Percentiles rank a stretch among this genome's conserved stretches.
phyloP scores from a whole-genome alignment of 768 basidiomycete genomes.

The Calocybe indica region DNA sequence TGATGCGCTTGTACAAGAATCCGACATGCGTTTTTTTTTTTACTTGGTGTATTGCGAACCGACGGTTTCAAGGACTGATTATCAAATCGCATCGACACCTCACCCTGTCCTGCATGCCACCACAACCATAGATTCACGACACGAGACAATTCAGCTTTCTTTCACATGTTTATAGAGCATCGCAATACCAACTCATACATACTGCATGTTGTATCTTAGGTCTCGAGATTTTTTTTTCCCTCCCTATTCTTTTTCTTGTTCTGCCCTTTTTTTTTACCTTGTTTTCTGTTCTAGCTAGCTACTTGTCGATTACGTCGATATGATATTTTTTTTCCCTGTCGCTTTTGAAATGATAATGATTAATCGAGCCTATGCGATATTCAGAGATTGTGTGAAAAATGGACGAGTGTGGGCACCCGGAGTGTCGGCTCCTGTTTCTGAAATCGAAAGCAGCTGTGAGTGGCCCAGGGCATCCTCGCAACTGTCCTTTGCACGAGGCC shows the following conservation, averaged over 20 bases:
- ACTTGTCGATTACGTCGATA: slow-evolving; percentile 2
- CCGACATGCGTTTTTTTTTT: too few species aligned
- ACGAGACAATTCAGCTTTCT: slow-evolving; percentile 6
- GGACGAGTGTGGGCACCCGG: too few species aligned
- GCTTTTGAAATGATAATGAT: too few species aligned
- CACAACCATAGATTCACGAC: slow-evolving; percentile 4
- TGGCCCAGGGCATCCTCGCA: too few species aligned
- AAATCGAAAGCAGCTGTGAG: too few species aligned
- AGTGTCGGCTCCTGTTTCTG: too few species aligned
- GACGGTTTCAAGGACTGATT: not conserved
- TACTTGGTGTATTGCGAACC: too few species aligned
- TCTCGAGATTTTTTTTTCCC: slow-evolving; percentile 19
- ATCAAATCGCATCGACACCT: slow-evolving; percentile 19
- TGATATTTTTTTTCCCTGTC: too few species aligned
- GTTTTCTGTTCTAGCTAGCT: slow-evolving; percentile 9
- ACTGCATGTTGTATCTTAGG: slow-evolving; percentile 22
- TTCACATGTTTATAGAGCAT: slow-evolving; percentile 47
- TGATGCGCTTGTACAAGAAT: too few species aligned
- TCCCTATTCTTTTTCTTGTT: slow-evolving; percentile 8
- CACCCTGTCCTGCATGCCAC: slow-evolving; percentile 6
- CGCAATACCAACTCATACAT: slow-evolving; percentile 45
- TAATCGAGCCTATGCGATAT: too few species aligned
- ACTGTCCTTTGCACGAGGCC: not conserved
- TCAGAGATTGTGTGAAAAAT: too few species aligned
- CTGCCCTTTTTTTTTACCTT: slow-evolving; percentile 13